phyloP scores from a whole-genome alignment of 179 eudicot species.

The Carnegiea gigantea region DNA sequence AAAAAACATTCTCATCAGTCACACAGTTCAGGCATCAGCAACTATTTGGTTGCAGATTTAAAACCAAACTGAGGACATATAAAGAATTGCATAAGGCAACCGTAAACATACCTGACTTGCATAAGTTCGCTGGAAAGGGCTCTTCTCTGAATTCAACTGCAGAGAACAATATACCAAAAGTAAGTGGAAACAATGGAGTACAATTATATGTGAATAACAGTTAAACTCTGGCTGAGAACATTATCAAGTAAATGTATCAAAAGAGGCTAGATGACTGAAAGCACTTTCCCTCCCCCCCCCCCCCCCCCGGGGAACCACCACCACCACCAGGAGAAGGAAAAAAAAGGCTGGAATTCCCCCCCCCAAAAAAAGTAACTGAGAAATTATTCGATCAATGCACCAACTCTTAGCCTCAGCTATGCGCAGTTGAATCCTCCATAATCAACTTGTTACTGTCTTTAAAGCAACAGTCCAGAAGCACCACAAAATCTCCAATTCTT shows the following conservation, averaged over 20 bases:
- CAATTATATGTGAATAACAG: background rate
- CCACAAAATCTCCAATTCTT: background rate
- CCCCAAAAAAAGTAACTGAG: too few relatives aligned
- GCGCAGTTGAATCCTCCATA: background rate
- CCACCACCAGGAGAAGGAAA: too few relatives aligned
- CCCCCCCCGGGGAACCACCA: too few relatives aligned
- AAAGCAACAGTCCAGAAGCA: background rate
- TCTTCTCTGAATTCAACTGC: slow-evolving; percentile 83
- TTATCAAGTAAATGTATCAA: background rate
- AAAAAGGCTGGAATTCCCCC: too few relatives aligned
- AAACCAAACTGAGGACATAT: background rate
- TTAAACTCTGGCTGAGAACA: background rate
- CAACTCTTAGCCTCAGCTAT: too few relatives aligned
- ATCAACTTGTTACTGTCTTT: background rate
- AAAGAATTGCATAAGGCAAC: slow-evolving; percentile 7
- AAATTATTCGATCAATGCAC: too few relatives aligned
- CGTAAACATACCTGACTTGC: slow-evolving; percentile 66
- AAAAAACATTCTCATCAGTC: background rate
- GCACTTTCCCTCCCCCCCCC: background rate
- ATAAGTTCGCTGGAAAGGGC: slow-evolving; percentile 85
- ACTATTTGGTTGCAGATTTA: background rate
- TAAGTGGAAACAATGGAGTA: background rate
- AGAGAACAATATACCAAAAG: slow-evolving; percentile 2
- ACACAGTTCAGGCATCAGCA: background rate
- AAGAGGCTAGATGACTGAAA: background rate